phyloP scores from a whole-genome alignment of 2,329 filamentous ascomycete genomes.

The Botrytis hyacinthi region DNA sequence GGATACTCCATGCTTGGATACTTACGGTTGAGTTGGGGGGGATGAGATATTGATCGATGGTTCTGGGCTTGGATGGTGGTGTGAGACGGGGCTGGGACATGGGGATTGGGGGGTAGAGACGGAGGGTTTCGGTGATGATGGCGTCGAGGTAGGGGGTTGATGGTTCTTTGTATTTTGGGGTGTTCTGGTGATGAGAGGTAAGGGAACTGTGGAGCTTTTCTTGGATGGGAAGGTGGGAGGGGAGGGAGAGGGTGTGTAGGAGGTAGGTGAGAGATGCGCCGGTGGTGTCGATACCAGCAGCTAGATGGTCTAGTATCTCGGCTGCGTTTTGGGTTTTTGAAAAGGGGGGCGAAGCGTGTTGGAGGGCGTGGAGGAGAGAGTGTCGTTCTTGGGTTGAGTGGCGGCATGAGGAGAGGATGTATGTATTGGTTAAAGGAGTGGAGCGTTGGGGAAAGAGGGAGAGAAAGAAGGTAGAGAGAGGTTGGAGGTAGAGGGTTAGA shows the following conservation, averaged over 20 bases:
- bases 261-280: slow-evolving; percentile 68
- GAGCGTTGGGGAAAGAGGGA: slow-evolving; percentile 57
- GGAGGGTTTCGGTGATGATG: slow-evolving; percentile 59
- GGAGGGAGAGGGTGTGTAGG: slow-evolving; percentile 68
- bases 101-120: slow-evolving; percentile 63
- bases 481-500: slow-evolving; percentile 72
- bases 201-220: slow-evolving; percentile 44
- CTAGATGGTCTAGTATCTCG: slow-evolving; percentile 69
- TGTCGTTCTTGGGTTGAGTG: slow-evolving; percentile 48
- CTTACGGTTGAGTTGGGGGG: slow-evolving; percentile 57
- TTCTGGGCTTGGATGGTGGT: slow-evolving; percentile 47
- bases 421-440: slow-evolving; percentile 54
- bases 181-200: too few species aligned
- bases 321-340: slow-evolving; percentile 57
- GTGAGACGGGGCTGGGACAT: slow-evolving; percentile 65
- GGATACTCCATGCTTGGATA: slow-evolving; percentile 59
- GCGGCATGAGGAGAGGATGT: slow-evolving; percentile 52
- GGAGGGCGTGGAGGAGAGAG: slow-evolving; percentile 59
- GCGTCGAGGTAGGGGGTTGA: slow-evolving; percentile 58
- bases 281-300: slow-evolving; percentile 69
- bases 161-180: slow-evolving; percentile 41
- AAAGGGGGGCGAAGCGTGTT: slow-evolving; percentile 43
- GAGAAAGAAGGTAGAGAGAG: slow-evolving; percentile 93
- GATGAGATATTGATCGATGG: slow-evolving; percentile 54
- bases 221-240: slow-evolving; percentile 52